Conservation (phyloP, 441 rosid genomes). For the Croton laevigatus region DNA sequence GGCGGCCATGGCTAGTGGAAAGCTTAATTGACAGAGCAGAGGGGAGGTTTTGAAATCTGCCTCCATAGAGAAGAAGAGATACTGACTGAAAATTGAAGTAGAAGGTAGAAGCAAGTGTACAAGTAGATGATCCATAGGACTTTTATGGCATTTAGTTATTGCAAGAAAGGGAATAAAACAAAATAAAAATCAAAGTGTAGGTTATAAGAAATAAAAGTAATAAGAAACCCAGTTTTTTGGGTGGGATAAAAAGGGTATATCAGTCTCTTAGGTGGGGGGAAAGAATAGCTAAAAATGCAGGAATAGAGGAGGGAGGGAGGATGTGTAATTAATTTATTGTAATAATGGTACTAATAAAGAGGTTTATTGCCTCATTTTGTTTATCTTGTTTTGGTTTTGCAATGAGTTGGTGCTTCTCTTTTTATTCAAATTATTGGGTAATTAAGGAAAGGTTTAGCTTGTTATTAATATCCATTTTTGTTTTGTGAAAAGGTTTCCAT, state of each 20-base stretch:
- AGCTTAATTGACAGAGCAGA: conserved; percentile 37
- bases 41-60: conserved; percentile 41
- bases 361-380: not conserved
- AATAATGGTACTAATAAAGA: not conserved
- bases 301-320: not conserved
- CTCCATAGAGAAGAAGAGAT: conserved; percentile 58
- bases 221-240: conserved; percentile 6
- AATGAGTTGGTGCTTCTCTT: not conserved
- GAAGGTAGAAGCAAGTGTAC: not conserved
- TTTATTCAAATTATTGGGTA: not conserved
- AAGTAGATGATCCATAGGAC: not conserved
- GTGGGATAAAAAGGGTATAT: conserved; percentile 18
- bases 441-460: not conserved
- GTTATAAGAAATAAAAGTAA: conserved; percentile 17
- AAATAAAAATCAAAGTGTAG: conserved; percentile 19
- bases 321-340: not conserved
- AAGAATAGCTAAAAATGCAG: not conserved
- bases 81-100: conserved; percentile 27
- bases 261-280: conserved; percentile 3
- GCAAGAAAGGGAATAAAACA: not conserved
- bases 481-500: not conserved
- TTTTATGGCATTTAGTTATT: conserved; percentile 21
- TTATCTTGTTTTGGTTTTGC: not conserved
- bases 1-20: conserved; percentile 41
- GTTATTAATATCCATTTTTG: not conserved